Percentiles rank a stretch among this genome's conserved stretches.
phyloP scores from a whole-genome alignment of 2,329 filamentous ascomycete genomes.

The Lachnellula occidentalis region DNA sequence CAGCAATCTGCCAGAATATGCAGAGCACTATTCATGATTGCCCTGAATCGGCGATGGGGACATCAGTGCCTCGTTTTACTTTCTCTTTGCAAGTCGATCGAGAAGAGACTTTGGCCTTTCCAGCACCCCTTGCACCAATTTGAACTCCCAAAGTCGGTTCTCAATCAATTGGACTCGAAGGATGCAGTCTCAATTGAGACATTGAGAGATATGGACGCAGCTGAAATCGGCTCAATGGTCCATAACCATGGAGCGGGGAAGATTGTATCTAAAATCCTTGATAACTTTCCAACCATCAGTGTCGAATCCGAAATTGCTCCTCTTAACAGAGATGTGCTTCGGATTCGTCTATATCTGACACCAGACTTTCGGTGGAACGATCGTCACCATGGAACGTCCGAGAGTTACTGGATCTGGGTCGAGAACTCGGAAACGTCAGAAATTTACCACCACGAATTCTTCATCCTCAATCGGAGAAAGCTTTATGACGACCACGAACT shows the following conservation, averaged over 20 bases:
- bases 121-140: slow-evolving; percentile 95
- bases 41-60: slow-evolving; percentile 90
- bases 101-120: slow-evolving; percentile 91
- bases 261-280: slow-evolving; percentile 73
- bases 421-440: slow-evolving; percentile 97
- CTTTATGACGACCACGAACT: slow-evolving; percentile 94
- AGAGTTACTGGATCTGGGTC: slow-evolving; percentile 98
- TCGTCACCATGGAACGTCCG: slow-evolving; percentile 84
- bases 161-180: slow-evolving; percentile 82
- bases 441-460: slow-evolving; percentile 97
- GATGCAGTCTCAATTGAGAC: slow-evolving; percentile 71
- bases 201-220: slow-evolving; percentile 86
- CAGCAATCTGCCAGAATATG: slow-evolving; percentile 95
- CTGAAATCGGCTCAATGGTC: slow-evolving; percentile 85
- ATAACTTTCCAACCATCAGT: slow-evolving; percentile 86
- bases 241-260: slow-evolving; percentile 85
- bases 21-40: slow-evolving; percentile 93
- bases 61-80: slow-evolving; percentile 89
- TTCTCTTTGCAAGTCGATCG: slow-evolving; percentile 92
- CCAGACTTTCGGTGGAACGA: slow-evolving; percentile 96
- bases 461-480: slow-evolving; percentile 85
- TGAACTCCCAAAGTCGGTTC: slow-evolving; percentile 75
- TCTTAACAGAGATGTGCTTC: slow-evolving; percentile 85
- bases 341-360: slow-evolving; percentile 80
- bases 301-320: slow-evolving; percentile 94